Conservation (phyloP, 2,329 filamentous ascomycete genomes). For the Sporothrix euskadiensis region DNA sequence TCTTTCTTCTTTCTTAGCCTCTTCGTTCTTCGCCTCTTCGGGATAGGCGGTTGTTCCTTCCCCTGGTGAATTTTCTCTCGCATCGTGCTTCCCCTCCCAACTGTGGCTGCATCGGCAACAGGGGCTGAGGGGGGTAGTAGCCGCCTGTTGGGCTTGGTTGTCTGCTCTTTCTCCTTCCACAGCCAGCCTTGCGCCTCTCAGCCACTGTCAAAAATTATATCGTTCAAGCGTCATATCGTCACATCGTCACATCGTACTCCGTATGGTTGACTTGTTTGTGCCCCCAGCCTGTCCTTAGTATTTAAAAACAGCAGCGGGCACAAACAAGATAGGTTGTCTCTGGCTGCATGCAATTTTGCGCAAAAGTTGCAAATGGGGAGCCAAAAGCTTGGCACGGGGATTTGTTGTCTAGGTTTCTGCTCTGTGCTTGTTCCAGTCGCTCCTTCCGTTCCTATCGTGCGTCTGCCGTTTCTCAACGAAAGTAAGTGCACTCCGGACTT, state of each 20-base stretch:
- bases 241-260: background rate
- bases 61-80: background rate
- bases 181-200: constrained; percentile 4
- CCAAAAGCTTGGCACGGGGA: background rate
- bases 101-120: constrained; percentile 8
- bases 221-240: background rate
- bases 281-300: background rate
- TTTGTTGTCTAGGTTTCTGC: background rate
- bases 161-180: background rate
- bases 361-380: background rate
- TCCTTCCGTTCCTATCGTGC: background rate
- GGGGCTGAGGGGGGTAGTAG: background rate
- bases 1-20: constrained; percentile 8
- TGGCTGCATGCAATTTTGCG: background rate
- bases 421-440: background rate
- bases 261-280: background rate
- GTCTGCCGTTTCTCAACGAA: background rate
- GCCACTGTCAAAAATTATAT: background rate
- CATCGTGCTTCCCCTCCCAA: background rate
- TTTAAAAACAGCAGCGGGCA: background rate
- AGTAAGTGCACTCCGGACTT: background rate
- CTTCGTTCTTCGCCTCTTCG: background rate
- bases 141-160: background rate
- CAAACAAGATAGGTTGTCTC: background rate
- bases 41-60: background rate